Base-by-base conservation (phyloP, 2,329 filamentous ascomycete species). In the Ophiosphaerella korrae region DNA sequence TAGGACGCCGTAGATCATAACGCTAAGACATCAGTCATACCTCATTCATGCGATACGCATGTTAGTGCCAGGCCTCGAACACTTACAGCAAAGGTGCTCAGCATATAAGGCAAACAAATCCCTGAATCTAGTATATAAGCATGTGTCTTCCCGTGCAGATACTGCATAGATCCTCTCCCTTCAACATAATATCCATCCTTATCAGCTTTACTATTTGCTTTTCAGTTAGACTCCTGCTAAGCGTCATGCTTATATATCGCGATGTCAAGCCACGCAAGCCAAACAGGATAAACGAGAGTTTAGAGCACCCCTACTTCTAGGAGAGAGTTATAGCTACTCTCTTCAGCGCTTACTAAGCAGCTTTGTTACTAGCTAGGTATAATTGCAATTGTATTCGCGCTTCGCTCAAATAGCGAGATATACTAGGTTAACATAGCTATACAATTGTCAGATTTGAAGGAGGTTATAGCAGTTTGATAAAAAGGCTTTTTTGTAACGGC, bases 121-220 rank as follows among this genome's bases (percentile, higher is more conserved):
- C 14, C 36, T 3, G 16, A 47, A 47, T 41, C 37, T 40, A 47
- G 44, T 47, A 47, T 47, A 47, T 18, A 34, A 39, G 43, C 33
- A 32, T 34, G 16, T 45, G 35, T 45, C 43, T 39, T 45, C 35
- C 43, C 18, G n/a, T 18, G 26, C 43, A 39, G 35, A 38, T 39
- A 23, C 43, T 45, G 43, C 24, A 38, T 34, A 39, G 35, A 45
- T 33, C 35, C 34, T 33, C 18, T 45, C 24, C 32, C 24, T 39
- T 49, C 40, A 16, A 40, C 18, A 50, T 45, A 12, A 50, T 34
- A 44, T 50, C 14, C 14, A 18, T 55, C 36, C 37, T 49, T 52
- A 46, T 48, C 35, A 33, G 52, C 31, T 55, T 52, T 40, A 23
- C 46, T 42, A 16, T 45, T 40, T 55, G 37, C 42, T 49, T 55